Base-by-base conservation (phyloP, 208 protist species). In the Trypanosoma melophagium region DNA sequence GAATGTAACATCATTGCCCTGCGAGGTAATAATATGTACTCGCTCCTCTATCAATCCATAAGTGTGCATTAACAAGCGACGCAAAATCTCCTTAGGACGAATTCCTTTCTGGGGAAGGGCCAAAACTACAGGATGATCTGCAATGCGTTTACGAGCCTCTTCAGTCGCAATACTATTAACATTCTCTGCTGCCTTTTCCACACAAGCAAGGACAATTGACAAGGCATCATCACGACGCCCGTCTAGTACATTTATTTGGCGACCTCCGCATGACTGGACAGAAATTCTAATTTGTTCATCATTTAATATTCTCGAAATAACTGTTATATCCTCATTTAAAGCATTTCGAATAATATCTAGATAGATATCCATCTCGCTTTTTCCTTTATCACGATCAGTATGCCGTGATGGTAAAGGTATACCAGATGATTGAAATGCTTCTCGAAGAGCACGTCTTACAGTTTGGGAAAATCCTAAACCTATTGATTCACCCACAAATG, bases 401-500 rank as follows among this genome's bases (percentile, higher is more conserved):
- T 40, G 28, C 16, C 50, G 45, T 21, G 55, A n/a, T 54, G 71
- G 71, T n/a, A 41, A 22, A 3, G 58, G 47, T 19, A 75, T 41
- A 25, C 62, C 56, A 79, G 22, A 38, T 12, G 78, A 72, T 13
- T 53, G 31, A 72, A 84, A 93, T 16, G 84, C 87, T 7, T 85
- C 76, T 10, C 60, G 65, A 35, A 93, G 58, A 9, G 87, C 84
- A 7, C 82, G 72, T 5, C 69, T 59, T 14, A 50, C 55, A 7
- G 70, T 69, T 16, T 52, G 13, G 16, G 42, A 28, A 51, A 67
- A 81, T 51, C 70, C 66, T 3, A 60, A 31, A 8, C 83, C 85
- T 38, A 86, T 80, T 5, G 81, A 57, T 51, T 91, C 82, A 4
- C 90, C 90, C 12, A 72, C 70, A 68, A 95, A 92, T 14, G 40